These are phyloP conservation scores for Boechera stricta DNA, from an alignment of 345 rosid genomes.

Conservation along the genomic window DNA sequence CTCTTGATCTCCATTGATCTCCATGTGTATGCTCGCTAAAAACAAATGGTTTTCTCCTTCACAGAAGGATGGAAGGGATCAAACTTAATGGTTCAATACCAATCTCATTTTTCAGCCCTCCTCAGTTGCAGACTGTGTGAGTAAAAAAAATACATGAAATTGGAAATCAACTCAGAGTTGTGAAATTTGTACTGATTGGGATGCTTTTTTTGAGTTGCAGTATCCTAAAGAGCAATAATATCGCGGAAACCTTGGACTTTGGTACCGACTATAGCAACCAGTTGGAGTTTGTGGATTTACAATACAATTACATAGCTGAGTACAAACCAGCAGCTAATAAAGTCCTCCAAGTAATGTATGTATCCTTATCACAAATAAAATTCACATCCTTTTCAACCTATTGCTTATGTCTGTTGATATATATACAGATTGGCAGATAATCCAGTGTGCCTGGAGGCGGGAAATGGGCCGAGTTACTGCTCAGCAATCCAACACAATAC, in stretches of 20 bases:
- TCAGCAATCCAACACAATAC: constrained; percentile 26
- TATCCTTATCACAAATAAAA: background rate
- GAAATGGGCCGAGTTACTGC: constrained; percentile 51
- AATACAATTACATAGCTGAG: constrained; percentile 50
- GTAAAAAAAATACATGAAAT: constrained; percentile 33
- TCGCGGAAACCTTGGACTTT: constrained; percentile 61
- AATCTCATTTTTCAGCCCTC: constrained; percentile 54
- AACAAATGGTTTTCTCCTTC: constrained; percentile 20
- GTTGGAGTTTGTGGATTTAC: constrained; percentile 64
- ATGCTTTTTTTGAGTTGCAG: constrained; percentile 41
- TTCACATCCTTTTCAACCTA: background rate
- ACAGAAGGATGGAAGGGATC: constrained; percentile 70
- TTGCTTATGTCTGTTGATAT: constrained; percentile 7
- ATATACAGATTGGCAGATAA: constrained; percentile 68
- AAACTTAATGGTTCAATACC: constrained; percentile 66
- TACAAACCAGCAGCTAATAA: constrained; percentile 28
- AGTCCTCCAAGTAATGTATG: constrained; percentile 59
- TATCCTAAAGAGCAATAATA: constrained; percentile 53
- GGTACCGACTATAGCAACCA: constrained; percentile 51
- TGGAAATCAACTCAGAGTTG: background rate
- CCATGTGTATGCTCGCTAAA: constrained; percentile 7
- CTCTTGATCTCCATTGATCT: constrained; percentile 12
- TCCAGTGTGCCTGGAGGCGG: constrained; percentile 64
- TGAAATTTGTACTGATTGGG: background rate
- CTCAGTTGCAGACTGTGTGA: constrained; percentile 72